Evolutionary conservation across 768 basidiomycete species (phyloP), one percentile per base, ranked within the genome.

Genomic region (Saitozyma sp.): DNA sequence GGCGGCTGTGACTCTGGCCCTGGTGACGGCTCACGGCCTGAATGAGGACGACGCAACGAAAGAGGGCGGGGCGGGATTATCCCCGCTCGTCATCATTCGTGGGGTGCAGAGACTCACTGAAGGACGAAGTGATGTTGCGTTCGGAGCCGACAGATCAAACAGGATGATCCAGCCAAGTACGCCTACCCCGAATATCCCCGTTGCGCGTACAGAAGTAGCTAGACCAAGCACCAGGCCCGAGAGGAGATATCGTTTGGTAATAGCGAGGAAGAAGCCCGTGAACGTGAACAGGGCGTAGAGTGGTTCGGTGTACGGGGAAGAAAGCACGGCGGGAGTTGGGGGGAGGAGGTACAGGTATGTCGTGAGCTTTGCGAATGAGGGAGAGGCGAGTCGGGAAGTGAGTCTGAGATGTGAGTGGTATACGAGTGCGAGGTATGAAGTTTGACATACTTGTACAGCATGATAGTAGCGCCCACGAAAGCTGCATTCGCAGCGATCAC

Each of bases 271-370:
- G 11, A 67, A 63, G 83, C 89, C 91, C 71, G 79, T 82, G 74
- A 94, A 95, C 0, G 91, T 89, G 29, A 89, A 79, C 62, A 85
- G 85, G 0, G 93, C 89, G 78, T 90, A 94, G 77, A 92, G 89
- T 0, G 93, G 90, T 71, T 98, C 95, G 54, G 82, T 86, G 77
- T 90, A 95, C 0, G 89, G 84, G 0, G 88, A 87, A 51, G 88
- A 83, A 29, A 86, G 78, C 0, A 89, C 87, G 0, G 85, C 84
- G 2, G 93, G 93, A 50, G 92, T 91, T 57, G 88, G 90, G 0
- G 91, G 85, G 6, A 98, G 71, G 49, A 93, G 81, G 20, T 90
- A 92, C 17, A 96, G 82, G 17, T 87, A 63, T 0, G 86, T 73
- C 0, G 88, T 81, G 14, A 89, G 81, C 45, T 83, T 80, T 2